phyloP scores from a whole-genome alignment of 164 flowering plant species.

The Houttuynia cordata region DNA sequence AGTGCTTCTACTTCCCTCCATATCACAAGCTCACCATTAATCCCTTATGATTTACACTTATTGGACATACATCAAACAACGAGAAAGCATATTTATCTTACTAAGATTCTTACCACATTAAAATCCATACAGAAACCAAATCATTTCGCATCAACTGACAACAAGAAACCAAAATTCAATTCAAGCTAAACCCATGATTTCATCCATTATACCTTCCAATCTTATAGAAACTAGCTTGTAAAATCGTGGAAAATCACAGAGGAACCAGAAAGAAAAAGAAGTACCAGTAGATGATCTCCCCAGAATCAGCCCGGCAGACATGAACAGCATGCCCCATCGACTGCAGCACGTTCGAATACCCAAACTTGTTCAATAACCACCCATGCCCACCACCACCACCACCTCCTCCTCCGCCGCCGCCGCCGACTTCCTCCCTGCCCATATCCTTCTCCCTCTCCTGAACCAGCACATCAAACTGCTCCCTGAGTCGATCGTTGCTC shows the following conservation, averaged over 20 bases:
- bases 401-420: too few relatives aligned
- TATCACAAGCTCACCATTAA: too few relatives aligned
- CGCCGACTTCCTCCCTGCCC: constrained; percentile 6
- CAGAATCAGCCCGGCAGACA: constrained; percentile 35
- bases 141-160: too few relatives aligned
- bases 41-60: too few relatives aligned
- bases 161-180: too few relatives aligned
- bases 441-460: constrained; percentile 9
- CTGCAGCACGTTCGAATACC: constrained; percentile 41
- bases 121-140: too few relatives aligned
- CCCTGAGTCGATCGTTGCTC: constrained; percentile 34
- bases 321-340: constrained; percentile 62
- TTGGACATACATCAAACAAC: too few relatives aligned
- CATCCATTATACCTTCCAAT: too few relatives aligned
- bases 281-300: constrained; percentile 66
- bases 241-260: background rate
- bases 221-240: background rate
- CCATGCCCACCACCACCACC: constrained; percentile 6
- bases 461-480: constrained; percentile 27
- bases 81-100: too few relatives aligned
- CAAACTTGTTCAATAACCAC: constrained; percentile 27
- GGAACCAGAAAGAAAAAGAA: background rate
- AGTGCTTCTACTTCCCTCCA: too few relatives aligned
- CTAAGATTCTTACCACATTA: too few relatives aligned
- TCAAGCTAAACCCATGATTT: too few relatives aligned